Base-by-base conservation (phyloP, 1,284 basidiomycete species). In the Pascua guehoae region DNA sequence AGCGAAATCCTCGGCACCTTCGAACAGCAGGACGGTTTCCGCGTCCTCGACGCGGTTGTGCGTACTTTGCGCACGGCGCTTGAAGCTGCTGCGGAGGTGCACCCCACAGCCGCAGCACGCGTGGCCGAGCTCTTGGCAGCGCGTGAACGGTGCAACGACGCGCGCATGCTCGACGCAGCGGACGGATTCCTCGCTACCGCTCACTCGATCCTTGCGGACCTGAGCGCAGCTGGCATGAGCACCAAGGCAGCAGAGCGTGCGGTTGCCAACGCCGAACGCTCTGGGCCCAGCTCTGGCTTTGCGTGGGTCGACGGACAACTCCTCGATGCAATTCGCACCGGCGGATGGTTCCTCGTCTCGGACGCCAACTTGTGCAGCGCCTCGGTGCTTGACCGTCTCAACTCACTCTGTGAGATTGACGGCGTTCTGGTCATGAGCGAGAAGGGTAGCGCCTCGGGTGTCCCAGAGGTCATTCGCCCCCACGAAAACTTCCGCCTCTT, bases 241-340 rank as follows among this genome's bases (percentile, higher is more conserved):
- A 65, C 80, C 37, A 44, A 18, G 1, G 36, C 24, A 2, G 54
- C 60, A 11, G 5, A 47, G 37, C 15, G 44, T 10, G 40, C 61
- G 4, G 56, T 62, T 12, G 24, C 47, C 16, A 53, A 53, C 11
- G 61, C 68, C 11, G 55, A 51, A n/a, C 66, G 68, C 15, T 70
- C 72, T 0, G 86, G 88, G 12, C 54, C 67, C 8, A 52, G 56
- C 16, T 54, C 65, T 16, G 83, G 85, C 15, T 97, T 99, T 71
- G 89, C 90, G 67, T 99, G 97, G 96, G 82, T 92, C 11, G 95
- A 99, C 71, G 96, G 96, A 1, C 91, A 93, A n/a, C 81, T 99
- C 16, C 82, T 98, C 36, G 82, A 81, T 46, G 93, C 96, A 1
- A 85, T 98, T 80, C 88, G 87, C 71, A 78, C 82, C 18, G 96